Base-by-base conservation (phyloP, 2,329 filamentous ascomycete species). In the Periconia sp. region DNA sequence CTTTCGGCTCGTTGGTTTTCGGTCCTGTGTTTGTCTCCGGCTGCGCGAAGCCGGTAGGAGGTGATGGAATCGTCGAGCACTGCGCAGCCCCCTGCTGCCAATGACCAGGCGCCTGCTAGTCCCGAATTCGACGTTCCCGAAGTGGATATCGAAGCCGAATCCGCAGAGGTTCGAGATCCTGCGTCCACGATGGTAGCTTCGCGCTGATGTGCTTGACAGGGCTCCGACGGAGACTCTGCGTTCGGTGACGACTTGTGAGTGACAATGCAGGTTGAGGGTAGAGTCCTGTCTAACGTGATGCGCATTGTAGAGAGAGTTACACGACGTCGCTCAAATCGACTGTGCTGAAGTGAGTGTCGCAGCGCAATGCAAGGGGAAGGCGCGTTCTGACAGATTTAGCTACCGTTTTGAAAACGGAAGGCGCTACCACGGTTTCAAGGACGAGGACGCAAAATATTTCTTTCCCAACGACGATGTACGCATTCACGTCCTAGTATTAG, bases 391-490 rank as follows among this genome's bases (percentile, higher is more conserved):
- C 21, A 17, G 7, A 2, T 17, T 7, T 33, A 57, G 51, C 36
- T 62, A 62, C 39, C 50, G 52, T 8, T 60, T 47, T 38, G 56
- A 60, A 23, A 60, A 62, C 32, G 58, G 58, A 16, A 31, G 58
- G 28, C 46, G 58, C 11, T 62, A 62, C 36, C 56, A 60, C 18
- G 56, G 46, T 3, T 58, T 50, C 50, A 57, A 55, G 28, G 56
- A 56, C 13, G 53, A 46, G 12, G 44, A 40, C n/a, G 40, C 32
- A 10, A 48, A 50, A 10, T 61, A 63, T 36, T 54, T 57, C 29
- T 49, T 57, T 19, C 59, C 59, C 15, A 60, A 59, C 40, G 59
- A 63, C 40, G 59, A 61, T 38, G 55, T 57, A 43, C 15, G 46
- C 13, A 13, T 34, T 17, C 26, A 34, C 3, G 18, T 11, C 29